Percentiles rank a stretch among this genome's conserved stretches.
Conservation (phyloP, 345 rosid genomes). For the Psidium guajava region DNA sequence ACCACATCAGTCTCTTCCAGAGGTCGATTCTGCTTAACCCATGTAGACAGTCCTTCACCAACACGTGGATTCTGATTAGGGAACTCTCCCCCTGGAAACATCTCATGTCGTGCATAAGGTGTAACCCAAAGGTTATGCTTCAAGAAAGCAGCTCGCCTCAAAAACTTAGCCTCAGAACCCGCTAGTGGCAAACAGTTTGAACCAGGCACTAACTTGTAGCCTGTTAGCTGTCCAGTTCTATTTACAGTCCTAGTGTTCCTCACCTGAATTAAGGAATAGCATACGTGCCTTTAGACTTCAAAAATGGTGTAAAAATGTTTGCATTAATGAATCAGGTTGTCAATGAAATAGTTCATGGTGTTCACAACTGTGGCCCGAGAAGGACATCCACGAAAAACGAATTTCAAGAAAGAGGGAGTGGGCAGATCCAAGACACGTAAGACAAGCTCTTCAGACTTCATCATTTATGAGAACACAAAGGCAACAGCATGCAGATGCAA, state of each 20-base stretch:
- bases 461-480: neutral
- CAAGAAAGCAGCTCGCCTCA: conserved; percentile 80
- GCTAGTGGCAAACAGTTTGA: conserved; percentile 85
- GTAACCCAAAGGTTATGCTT: conserved; percentile 90
- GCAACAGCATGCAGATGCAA: neutral
- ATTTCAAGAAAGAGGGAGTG: neutral
- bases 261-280: conserved; percentile 31
- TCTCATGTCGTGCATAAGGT: conserved; percentile 48
- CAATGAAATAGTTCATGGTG: neutral
- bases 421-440: neutral
- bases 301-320: neutral
- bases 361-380: neutral
- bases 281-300: neutral
- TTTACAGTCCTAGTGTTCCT: conserved; percentile 85
- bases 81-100: conserved; percentile 88
- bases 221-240: conserved; percentile 80
- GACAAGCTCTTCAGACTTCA: neutral
- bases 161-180: conserved; percentile 72
- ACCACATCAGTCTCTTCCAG: conserved; percentile 75
- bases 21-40: conserved; percentile 76
- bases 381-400: neutral
- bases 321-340: neutral
- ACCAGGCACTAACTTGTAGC: conserved; percentile 81
- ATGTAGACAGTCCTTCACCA: conserved; percentile 77
- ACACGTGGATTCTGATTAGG: conserved; percentile 90